phyloP scores from a whole-genome alignment of 495 filamentous ascomycete genomes.

The Tuber borchii region DNA sequence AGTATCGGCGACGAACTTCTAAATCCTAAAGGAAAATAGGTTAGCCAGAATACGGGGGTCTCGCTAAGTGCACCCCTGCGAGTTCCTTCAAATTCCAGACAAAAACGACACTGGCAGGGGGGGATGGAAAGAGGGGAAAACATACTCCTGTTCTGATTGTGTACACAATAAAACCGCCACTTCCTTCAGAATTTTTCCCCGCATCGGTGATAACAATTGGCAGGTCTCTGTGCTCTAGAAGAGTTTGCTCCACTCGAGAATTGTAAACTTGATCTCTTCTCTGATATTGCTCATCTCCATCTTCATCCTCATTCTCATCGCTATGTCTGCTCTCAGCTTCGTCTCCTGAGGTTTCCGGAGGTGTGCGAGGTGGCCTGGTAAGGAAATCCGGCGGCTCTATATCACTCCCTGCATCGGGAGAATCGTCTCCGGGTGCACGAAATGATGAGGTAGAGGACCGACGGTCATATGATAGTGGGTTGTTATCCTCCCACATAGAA shows the following conservation, averaged over 20 bases:
- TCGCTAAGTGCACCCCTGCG: background rate
- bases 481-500: conserved; percentile 43
- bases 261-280: conserved; percentile 81
- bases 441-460: conserved; percentile 44
- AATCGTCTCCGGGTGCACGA: conserved; percentile 41
- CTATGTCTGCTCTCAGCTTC: conserved; percentile 57
- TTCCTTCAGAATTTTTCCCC: conserved; percentile 86
- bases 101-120: background rate
- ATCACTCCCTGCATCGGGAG: conserved; percentile 47
- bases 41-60: conserved; percentile 19
- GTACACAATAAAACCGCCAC: conserved; percentile 87
- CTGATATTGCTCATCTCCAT: conserved; percentile 47
- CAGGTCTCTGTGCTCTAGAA: conserved; percentile 88
- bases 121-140: conserved; percentile 6
- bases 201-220: conserved; percentile 86
- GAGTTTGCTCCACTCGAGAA: conserved; percentile 89
- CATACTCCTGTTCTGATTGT: conserved; percentile 90
- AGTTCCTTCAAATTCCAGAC: background rate
- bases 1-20: conserved; percentile 90
- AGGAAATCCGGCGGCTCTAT: conserved; percentile 56
- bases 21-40: conserved; percentile 58
- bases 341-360: conserved; percentile 32
- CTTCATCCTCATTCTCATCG: conserved; percentile 52
- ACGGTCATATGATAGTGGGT: conserved; percentile 40
- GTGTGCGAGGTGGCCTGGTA: conserved; percentile 46